Evolutionary conservation across 345 rosid genomes (phyloP).

Genomic region (Mangifera indica): DNA sequence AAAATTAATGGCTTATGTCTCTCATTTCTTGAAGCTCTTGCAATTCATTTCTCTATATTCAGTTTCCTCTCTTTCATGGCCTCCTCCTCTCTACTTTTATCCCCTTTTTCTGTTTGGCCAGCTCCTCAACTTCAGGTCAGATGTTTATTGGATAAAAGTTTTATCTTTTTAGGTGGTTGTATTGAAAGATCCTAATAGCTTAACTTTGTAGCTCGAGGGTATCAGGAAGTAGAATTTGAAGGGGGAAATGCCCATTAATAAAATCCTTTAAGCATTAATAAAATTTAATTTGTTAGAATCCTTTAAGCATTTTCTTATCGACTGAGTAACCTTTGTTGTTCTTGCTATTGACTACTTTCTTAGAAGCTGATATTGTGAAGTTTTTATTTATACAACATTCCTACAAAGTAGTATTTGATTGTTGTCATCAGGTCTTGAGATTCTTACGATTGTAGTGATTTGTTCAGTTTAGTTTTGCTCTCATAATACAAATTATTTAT

Average conservation of each 20-base stretch:
- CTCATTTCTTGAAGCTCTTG: constrained; percentile 68
- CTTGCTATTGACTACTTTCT: too few relatives aligned
- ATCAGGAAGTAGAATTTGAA: background rate
- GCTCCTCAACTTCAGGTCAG: constrained; percentile 89
- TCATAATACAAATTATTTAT: too few relatives aligned
- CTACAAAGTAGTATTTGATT: too few relatives aligned
- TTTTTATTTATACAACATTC: too few relatives aligned
- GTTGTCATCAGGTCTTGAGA: background rate
- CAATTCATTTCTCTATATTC: constrained; percentile 72
- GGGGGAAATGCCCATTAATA: background rate
- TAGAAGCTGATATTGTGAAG: background rate
- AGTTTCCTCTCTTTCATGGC: constrained; percentile 74
- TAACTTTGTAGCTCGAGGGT: background rate
- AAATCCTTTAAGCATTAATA: too few relatives aligned
- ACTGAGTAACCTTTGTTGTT: too few relatives aligned
- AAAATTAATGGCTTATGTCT: constrained; percentile 65
- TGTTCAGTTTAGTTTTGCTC: background rate
- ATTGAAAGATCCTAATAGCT: background rate
- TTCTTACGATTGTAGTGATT: background rate
- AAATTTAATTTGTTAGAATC: too few relatives aligned
- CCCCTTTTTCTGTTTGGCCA: constrained; percentile 83
- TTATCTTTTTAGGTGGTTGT: background rate
- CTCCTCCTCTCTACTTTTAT: constrained; percentile 86
- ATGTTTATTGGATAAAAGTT: background rate
- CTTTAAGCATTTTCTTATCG: too few relatives aligned